Percentiles rank a stretch among this genome's conserved stretches.
Conservation (phyloP, 352 stramenopile species). For the Globisporangium carolinianum region DNA sequence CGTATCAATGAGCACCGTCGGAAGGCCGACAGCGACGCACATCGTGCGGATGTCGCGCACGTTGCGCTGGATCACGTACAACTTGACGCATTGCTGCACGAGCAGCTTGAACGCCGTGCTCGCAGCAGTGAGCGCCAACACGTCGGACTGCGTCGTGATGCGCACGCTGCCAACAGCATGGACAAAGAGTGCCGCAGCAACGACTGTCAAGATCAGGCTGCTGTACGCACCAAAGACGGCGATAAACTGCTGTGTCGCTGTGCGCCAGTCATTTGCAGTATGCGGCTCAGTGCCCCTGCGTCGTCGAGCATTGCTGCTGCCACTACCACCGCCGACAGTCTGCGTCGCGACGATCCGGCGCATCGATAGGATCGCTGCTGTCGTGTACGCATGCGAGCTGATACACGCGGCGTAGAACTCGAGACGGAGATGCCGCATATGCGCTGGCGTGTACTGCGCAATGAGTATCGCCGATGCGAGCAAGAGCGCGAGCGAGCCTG, state of each 20-base stretch:
- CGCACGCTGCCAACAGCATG: no score
- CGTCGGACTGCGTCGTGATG: no score
- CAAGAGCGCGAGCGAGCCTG: not conserved
- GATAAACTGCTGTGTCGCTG: no score
- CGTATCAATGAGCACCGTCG: conserved; percentile 22
- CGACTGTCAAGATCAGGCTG: no score
- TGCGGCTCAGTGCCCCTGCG: no score
- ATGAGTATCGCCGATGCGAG: not conserved
- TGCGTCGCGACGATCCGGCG: conserved; percentile 3
- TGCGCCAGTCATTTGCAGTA: no score
- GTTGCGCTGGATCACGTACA: conserved; percentile 11
- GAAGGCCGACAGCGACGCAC: conserved; percentile 15
- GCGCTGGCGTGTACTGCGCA: not conserved
- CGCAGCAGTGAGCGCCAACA: not conserved
- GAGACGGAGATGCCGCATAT: conserved; percentile 1
- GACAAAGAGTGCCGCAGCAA: no score
- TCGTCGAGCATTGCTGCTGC: not conserved
- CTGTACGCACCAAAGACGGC: no score
- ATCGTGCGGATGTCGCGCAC: conserved; percentile 14
- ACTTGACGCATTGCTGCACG: conserved; percentile 16
- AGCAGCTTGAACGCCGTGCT: conserved; percentile 14
- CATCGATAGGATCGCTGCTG: conserved; percentile 1
- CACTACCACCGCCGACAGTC: not conserved
- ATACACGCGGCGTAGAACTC: conserved; percentile 4
- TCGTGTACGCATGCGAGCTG: not conserved